Conservation (phyloP, 2,329 filamentous ascomycete species). For the Phoma sp. region DNA sequence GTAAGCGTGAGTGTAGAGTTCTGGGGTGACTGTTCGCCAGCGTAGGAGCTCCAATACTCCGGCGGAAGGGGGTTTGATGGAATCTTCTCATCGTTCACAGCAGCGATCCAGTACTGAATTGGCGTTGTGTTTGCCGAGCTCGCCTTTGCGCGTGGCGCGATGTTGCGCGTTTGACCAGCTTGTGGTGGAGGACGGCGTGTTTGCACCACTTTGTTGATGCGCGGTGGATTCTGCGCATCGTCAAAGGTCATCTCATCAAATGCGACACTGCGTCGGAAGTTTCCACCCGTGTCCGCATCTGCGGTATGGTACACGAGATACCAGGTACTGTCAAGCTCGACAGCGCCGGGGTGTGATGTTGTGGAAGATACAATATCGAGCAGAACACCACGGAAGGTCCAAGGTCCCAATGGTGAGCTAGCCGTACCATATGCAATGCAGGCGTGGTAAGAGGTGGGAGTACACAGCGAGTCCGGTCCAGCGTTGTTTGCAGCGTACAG, state of each 20-base stretch:
- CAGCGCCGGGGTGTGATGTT: slow-evolving; percentile 48
- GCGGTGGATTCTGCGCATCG: neutral
- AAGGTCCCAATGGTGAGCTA: slow-evolving; percentile 44
- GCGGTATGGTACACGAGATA: slow-evolving; percentile 47
- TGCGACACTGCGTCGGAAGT: slow-evolving; percentile 48
- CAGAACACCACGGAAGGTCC: slow-evolving; percentile 46
- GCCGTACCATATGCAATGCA: slow-evolving; percentile 50
- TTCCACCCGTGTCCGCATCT: slow-evolving; percentile 43
- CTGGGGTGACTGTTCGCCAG: neutral
- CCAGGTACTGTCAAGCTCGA: neutral
- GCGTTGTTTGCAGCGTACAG: slow-evolving; percentile 51
- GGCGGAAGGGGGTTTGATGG: neutral
- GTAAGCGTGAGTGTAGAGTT: neutral
- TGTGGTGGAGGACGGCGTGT: neutral
- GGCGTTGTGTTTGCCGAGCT: neutral
- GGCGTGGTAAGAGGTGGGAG: slow-evolving; percentile 49
- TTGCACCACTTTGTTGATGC: neutral
- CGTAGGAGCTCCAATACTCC: neutral
- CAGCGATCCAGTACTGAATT: neutral
- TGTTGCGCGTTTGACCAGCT: neutral
- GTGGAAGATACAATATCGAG: slow-evolving; percentile 49
- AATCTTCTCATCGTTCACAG: neutral
- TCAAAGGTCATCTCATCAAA: slow-evolving; percentile 46
- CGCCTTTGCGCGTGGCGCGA: neutral
- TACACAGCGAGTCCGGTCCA: slow-evolving; percentile 46